phyloP scores from a whole-genome alignment of 331 rosid genomes.

The Cucumis variabilis region DNA sequence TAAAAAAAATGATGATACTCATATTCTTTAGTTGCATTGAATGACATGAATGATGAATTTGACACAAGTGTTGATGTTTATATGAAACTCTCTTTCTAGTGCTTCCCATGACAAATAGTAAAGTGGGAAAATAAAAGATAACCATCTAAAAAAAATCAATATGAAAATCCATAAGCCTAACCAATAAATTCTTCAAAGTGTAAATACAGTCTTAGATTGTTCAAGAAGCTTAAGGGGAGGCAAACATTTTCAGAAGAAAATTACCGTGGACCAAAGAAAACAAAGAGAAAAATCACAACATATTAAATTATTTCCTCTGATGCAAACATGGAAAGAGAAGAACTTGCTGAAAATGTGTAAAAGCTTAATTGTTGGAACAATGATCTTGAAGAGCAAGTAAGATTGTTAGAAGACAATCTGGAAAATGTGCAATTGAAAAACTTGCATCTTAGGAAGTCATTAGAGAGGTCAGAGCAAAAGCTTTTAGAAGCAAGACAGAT shows the following conservation, averaged over 20 bases:
- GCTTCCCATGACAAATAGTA: not conserved
- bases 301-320: no score
- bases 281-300: no score
- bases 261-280: no score
- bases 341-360: slow-evolving; percentile 32
- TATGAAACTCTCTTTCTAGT: not conserved
- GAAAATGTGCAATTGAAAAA: slow-evolving; percentile 19
- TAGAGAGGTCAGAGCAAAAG: slow-evolving; percentile 55
- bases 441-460: slow-evolving; percentile 35
- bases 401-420: slow-evolving; percentile 19
- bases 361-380: slow-evolving; percentile 22
- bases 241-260: no score
- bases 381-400: slow-evolving; percentile 31
- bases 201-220: not conserved
- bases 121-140: not conserved
- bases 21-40: not conserved
- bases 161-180: slow-evolving; percentile 8
- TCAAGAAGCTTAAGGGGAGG: no score
- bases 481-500: slow-evolving; percentile 37
- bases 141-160: not conserved
- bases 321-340: slow-evolving; percentile 44
- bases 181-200: not conserved
- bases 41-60: slow-evolving; percentile 12
- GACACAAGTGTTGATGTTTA: not conserved
- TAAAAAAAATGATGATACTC: not conserved